phyloP scores from a whole-genome alignment of 2,329 filamentous ascomycete genomes.

The Trichoderma polysporum region DNA sequence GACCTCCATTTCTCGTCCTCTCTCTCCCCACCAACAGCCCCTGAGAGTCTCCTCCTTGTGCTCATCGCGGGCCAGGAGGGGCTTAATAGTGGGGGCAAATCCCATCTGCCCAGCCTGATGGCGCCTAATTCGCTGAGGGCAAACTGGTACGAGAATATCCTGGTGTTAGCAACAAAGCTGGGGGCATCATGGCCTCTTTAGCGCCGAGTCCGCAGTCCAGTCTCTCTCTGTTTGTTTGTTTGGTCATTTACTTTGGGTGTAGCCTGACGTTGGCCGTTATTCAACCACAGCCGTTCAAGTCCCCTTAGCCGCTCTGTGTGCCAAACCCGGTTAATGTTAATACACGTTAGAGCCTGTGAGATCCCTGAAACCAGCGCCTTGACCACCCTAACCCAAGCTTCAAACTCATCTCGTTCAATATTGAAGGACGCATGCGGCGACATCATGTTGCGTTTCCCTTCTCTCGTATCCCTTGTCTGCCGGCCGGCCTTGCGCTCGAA shows the following conservation, averaged over 20 bases:
- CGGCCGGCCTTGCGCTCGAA: neutral
- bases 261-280: neutral
- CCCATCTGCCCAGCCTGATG: neutral
- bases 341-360: neutral
- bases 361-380: slow-evolving; percentile 19
- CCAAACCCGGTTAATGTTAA: neutral
- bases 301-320: neutral
- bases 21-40: neutral
- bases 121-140: neutral
- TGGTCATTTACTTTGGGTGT: neutral
- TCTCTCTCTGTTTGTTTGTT: neutral
- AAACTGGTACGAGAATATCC: no score
- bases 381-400: neutral
- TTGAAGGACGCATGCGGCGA: neutral
- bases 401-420: neutral
- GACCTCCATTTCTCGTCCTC: neutral
- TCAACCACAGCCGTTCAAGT: neutral
- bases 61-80: neutral
- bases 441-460: neutral
- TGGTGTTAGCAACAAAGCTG: neutral
- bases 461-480: neutral
- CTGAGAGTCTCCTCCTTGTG: neutral
- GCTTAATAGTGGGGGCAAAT: neutral
- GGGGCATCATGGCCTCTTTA: neutral
- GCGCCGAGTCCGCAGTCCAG: neutral